phyloP scores from a whole-genome alignment of 768 basidiomycete genomes.

The Rhodosporidiobolus sp. region DNA sequence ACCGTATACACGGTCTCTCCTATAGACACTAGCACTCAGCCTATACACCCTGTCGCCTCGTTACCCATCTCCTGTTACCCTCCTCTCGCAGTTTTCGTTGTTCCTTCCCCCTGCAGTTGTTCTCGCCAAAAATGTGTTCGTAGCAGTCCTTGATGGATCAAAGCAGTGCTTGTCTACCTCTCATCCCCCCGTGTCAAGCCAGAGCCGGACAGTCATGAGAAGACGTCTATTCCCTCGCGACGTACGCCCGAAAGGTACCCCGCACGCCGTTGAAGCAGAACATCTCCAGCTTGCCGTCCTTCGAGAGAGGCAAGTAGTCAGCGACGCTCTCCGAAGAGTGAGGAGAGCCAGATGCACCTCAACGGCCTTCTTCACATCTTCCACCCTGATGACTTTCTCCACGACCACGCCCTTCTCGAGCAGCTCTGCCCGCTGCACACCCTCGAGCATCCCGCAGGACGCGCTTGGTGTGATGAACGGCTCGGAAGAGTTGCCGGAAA shows the following conservation, averaged over 20 bases:
- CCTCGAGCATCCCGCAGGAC: constrained; percentile 19
- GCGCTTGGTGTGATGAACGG: constrained; percentile 13
- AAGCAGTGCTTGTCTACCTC: too few relatives aligned
- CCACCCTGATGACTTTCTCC: constrained; percentile 5
- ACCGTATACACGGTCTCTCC: too few relatives aligned
- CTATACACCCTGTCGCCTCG: too few relatives aligned
- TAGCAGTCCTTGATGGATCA: too few relatives aligned
- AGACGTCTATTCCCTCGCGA: neutral
- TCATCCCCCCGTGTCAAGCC: too few relatives aligned
- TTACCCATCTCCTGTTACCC: too few relatives aligned
- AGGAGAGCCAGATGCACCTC: constrained; percentile 1
- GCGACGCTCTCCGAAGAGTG: neutral
- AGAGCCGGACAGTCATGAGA: neutral
- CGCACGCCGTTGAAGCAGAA: constrained; percentile 37
- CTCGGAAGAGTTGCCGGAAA: neutral
- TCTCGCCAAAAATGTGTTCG: too few relatives aligned
- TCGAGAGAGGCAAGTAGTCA: neutral
- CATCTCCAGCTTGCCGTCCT: constrained; percentile 10
- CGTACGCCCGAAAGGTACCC: constrained; percentile 18
- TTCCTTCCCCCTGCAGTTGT: too few relatives aligned
- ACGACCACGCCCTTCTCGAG: constrained; percentile 19
- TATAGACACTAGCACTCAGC: too few relatives aligned
- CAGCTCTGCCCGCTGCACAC: constrained; percentile 22
- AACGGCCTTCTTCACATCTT: neutral
- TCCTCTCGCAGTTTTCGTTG: too few relatives aligned